These are phyloP conservation scores for Stentor coeruleus DNA, from an alignment of 73 alveolate species.

Conservation along the genomic window DNA sequence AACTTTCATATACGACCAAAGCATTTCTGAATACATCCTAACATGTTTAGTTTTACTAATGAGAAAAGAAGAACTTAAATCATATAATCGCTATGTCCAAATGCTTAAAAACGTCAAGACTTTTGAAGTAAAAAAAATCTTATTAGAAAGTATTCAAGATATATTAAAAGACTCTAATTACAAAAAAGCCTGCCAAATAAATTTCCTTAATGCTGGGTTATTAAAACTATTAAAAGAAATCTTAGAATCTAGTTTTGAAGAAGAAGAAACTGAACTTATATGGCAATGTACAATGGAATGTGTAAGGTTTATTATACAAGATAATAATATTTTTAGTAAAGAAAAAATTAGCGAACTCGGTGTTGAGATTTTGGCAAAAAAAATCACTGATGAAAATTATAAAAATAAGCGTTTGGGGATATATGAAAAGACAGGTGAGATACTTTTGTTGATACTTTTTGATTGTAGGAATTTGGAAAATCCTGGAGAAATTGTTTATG, in stretches of 20 bases:
- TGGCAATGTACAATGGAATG: background rate
- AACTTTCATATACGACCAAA: background rate
- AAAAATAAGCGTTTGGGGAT: background rate
- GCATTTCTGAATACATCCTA: background rate
- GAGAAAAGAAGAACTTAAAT: background rate
- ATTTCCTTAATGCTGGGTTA: background rate
- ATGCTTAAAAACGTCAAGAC: background rate
- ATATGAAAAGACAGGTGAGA: background rate
- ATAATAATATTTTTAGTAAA: background rate
- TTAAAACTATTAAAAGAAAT: background rate
- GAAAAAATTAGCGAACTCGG: background rate
- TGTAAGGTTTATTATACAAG: conserved; percentile 6
- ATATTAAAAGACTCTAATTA: background rate
- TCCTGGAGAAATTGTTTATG: background rate
- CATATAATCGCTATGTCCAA: background rate
- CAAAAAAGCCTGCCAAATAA: background rate
- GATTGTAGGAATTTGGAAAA: background rate
- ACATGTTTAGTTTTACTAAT: background rate
- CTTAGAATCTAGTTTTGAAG: background rate
- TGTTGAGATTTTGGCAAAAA: background rate
- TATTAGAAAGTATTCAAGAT: background rate
- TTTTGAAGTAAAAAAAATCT: background rate
- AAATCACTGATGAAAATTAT: background rate
- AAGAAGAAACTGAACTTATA: background rate
- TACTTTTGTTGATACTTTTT: background rate